phyloP scores from a whole-genome alignment of 2,329 filamentous ascomycete species.

The Mollisia scopiformis region DNA sequence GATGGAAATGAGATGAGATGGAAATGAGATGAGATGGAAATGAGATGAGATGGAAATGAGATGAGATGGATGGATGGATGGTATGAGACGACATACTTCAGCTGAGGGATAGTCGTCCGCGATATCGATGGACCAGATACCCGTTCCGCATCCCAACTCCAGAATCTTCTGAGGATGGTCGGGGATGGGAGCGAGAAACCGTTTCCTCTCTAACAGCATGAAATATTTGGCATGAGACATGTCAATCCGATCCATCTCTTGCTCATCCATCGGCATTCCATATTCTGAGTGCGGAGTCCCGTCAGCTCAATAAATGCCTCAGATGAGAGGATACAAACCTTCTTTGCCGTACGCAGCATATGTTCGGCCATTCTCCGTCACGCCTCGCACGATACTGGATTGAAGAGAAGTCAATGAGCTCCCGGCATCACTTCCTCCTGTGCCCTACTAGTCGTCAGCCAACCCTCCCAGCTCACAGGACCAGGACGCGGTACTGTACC shows the following conservation, averaged over 20 bases:
- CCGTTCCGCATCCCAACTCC: background rate
- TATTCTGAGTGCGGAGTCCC: background rate
- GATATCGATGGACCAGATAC: background rate
- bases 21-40: no score
- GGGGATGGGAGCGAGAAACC: background rate
- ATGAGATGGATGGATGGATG: no score
- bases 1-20: no score
- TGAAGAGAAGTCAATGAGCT: background rate
- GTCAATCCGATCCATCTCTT: background rate
- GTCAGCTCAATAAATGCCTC: background rate
- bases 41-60: no score
- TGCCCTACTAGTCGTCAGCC: background rate
- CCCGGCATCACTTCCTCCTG: background rate
- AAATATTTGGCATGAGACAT: background rate
- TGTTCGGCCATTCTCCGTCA: constrained; percentile 7
- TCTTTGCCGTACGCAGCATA: background rate
- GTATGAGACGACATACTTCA: background rate
- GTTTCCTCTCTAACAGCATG: background rate
- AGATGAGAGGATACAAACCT: background rate
- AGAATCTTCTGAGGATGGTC: background rate
- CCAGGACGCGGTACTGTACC: background rate
- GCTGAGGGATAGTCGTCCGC: background rate
- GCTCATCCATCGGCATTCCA: background rate
- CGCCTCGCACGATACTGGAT: background rate
- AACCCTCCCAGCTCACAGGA: background rate